phyloP scores from a whole-genome alignment of 495 filamentous ascomycete genomes.

The Penicillium longicatenatum region DNA sequence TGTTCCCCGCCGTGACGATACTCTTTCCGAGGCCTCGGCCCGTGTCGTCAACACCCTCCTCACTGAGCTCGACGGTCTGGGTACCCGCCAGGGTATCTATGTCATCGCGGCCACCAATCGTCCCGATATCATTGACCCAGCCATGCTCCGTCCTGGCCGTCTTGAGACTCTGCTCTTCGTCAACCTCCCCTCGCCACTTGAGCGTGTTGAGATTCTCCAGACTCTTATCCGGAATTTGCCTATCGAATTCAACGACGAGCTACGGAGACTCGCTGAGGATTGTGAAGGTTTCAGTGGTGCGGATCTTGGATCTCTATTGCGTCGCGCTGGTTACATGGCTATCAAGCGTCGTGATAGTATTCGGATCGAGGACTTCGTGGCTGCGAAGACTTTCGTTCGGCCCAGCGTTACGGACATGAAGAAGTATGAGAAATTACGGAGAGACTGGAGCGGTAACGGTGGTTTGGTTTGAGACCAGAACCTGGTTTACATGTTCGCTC shows the following conservation, averaged over 20 bases:
- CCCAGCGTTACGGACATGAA: conserved; percentile 78
- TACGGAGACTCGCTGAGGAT: conserved; percentile 62
- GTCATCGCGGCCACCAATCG: conserved; percentile 94
- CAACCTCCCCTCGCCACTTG: conserved; percentile 76
- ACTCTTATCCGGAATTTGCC: conserved; percentile 72
- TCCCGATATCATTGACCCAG: conserved; percentile 94
- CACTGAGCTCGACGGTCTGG: conserved; percentile 91
- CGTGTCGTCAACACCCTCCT: conserved; percentile 94
- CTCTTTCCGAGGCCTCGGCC: conserved; percentile 77
- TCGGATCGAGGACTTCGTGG: conserved; percentile 72
- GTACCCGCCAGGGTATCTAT: conserved; percentile 81
- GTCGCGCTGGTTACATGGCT: conserved; percentile 75
- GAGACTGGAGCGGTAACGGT: conserved; percentile 49
- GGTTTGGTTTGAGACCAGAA: conserved; percentile 26
- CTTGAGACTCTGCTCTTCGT: conserved; percentile 90
- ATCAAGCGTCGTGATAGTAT: conserved; percentile 65
- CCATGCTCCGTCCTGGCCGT: conserved; percentile 90
- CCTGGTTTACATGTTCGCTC: not conserved
- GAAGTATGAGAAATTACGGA: conserved; percentile 66
- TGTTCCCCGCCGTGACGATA: conserved; percentile 80
- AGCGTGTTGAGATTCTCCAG: conserved; percentile 82
- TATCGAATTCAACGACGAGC: conserved; percentile 46
- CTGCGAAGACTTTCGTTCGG: conserved; percentile 68
- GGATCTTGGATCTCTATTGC: conserved; percentile 76
- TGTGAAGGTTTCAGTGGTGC: conserved; percentile 91